These are phyloP conservation scores for Spizellomyces punctatus DNA, from an alignment of 192 early-diverging fungal species.

Conservation along the genomic window DNA sequence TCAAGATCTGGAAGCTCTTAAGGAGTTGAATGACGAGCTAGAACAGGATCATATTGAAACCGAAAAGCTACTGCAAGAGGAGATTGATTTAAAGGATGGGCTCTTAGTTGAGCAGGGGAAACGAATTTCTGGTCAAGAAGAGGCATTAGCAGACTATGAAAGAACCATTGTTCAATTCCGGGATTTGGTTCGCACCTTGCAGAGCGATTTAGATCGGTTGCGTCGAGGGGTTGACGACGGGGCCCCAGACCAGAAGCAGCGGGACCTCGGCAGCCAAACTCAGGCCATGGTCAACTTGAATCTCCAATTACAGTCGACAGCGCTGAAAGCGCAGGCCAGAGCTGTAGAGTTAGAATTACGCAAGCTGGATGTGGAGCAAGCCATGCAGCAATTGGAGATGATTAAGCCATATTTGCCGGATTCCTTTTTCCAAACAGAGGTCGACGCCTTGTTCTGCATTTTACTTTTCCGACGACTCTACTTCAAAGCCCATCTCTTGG, in stretches of 20 bases:
- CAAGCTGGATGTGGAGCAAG: conserved; percentile 84
- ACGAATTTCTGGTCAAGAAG: conserved; percentile 68
- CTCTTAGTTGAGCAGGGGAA: conserved; percentile 63
- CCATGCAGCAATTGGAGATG: conserved; percentile 67
- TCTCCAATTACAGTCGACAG: conserved; percentile 77
- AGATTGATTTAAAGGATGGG: conserved; percentile 79
- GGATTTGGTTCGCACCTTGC: conserved; percentile 71
- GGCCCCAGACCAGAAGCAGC: conserved; percentile 24
- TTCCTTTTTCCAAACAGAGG: conserved; percentile 78
- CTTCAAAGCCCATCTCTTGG: conserved; percentile 75
- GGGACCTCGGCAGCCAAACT: conserved; percentile 17
- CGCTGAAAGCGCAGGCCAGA: conserved; percentile 83
- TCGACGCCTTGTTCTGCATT: conserved; percentile 72
- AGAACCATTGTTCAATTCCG: conserved; percentile 84
- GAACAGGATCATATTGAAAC: conserved; percentile 92
- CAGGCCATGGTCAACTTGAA: conserved; percentile 83
- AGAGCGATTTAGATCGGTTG: conserved; percentile 67
- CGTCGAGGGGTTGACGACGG: neutral
- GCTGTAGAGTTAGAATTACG: conserved; percentile 89
- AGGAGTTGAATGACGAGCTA: conserved; percentile 88
- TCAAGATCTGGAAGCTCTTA: conserved; percentile 88
- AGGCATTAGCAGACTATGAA: conserved; percentile 85
- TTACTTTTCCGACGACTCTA: conserved; percentile 79
- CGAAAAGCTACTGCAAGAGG: conserved; percentile 80
- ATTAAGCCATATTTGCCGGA: conserved; percentile 82